A percentile compares a stretch with the other conserved stretches of the same genome.
These are phyloP conservation scores for Pythium guiyangense DNA, from an alignment of 352 stramenopile species.

Conservation along the genomic window DNA sequence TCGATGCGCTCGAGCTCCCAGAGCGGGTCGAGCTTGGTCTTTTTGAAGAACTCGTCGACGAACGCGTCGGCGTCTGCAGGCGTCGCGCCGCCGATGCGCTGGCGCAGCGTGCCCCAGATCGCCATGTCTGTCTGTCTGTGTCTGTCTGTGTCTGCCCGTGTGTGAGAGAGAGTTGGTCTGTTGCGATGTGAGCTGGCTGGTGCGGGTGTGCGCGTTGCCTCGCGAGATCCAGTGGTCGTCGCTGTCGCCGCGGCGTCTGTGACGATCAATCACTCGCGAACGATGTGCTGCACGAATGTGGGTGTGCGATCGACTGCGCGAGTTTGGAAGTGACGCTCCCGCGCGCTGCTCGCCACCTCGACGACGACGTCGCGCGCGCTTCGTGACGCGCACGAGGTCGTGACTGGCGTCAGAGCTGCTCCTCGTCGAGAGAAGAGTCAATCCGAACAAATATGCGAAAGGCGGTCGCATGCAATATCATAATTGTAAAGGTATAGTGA, in stretches of 20 bases:
- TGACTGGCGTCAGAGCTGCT: background rate
- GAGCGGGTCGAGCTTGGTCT: constrained; percentile 53
- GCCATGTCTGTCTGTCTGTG: constrained; percentile 32
- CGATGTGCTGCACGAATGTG: background rate
- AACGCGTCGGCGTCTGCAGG: constrained; percentile 66
- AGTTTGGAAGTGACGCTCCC: background rate
- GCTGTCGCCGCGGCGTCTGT: background rate
- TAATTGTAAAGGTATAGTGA: too few species aligned
- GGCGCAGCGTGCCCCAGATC: constrained; percentile 77
- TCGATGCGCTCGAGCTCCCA: constrained; percentile 48
- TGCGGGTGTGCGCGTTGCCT: background rate
- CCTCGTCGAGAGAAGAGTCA: background rate
- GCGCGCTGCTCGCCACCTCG: background rate
- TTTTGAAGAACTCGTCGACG: constrained; percentile 77
- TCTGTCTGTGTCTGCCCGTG: background rate
- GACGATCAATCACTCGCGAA: background rate
- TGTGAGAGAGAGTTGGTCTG: too few species aligned
- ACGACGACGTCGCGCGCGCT: background rate
- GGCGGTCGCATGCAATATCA: too few species aligned
- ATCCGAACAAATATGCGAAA: background rate
- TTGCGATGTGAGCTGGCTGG: background rate
- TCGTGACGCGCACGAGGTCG: background rate
- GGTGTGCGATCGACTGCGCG: background rate
- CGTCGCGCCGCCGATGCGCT: constrained; percentile 59
- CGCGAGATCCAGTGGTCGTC: too few species aligned